Base-by-base conservation (phyloP, 306 rosid species). In the Sicyos baderoa region DNA sequence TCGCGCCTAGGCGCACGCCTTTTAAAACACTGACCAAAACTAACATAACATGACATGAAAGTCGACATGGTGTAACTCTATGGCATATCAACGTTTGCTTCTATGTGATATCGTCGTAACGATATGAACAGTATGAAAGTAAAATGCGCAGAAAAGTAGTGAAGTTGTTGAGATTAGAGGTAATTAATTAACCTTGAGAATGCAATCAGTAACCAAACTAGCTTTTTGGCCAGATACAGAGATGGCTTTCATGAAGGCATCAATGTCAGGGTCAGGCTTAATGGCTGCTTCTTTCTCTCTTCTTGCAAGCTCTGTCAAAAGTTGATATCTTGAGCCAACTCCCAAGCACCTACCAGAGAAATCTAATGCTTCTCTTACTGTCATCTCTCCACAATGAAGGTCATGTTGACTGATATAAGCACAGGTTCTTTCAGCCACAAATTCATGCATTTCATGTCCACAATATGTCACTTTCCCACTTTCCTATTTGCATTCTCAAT, bases 331-430 rank as follows among this genome's bases (percentile, higher is more conserved):
- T 2, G 89, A 59, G 63, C 97, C 97, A 19, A 91, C 95, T 6
- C 97, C 97, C 58, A 87, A 87, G 70, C 95, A 89, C 9, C 89
- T 84, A 29, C 95, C 92, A 7, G 97, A 87, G 70, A 86, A 91
- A 66, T 88, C 89, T 73, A 91, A 78, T 14, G 97, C 87, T 79
- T 91, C 96, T 71, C 96, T 87, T 47, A 91, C 96, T 17, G 97
- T 91, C 97, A 91, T 87, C 74, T 91, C 96, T 27, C 91, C 95
- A 53, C 81, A 78, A 37, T 91, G 97, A 71, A 86, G 82, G 76
- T 91, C 96, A 68, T 87, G 81, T 19, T 91, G 96, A 52, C 92
- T 80, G 62, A 91, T 87, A 74, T 91, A 91, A 32, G 97, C 96
- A 59, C 94, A 86, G 8, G 96, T 91, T 79, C 96, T 91, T 17